Conservation (phyloP, 495 filamentous ascomycete genomes). For the Mytilinidion resinicola region DNA sequence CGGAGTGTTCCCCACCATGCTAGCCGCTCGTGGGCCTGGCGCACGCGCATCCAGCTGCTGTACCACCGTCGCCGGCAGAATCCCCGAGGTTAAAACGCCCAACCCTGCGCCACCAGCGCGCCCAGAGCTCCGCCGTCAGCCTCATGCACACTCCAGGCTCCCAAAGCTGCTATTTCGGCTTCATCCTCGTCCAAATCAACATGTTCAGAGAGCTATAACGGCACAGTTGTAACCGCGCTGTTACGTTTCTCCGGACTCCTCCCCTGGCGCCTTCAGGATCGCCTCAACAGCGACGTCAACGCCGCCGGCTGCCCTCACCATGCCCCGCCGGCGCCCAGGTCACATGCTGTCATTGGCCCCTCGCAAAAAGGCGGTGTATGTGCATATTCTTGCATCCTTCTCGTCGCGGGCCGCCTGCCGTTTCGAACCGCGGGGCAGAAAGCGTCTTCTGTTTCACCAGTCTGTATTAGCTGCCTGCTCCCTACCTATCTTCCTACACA, state of each 20-base stretch:
- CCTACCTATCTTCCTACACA: too few relatives aligned
- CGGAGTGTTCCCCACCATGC: constrained; percentile 15
- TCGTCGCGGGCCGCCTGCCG: not conserved
- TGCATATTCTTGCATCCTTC: not conserved
- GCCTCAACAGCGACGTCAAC: not conserved
- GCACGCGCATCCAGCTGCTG: not conserved
- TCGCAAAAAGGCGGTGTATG: not conserved
- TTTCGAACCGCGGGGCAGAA: too few relatives aligned
- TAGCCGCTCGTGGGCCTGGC: constrained; percentile 1
- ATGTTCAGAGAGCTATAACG: too few relatives aligned
- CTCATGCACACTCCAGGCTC: not conserved
- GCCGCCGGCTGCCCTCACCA: not conserved
- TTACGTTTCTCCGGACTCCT: too few relatives aligned
- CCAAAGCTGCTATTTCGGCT: not conserved
- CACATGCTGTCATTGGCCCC: not conserved
- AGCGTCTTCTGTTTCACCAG: too few relatives aligned
- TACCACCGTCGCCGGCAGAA: constrained; percentile 2
- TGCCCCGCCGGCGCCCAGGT: not conserved
- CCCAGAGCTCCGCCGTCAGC: not conserved
- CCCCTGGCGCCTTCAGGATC: not conserved
- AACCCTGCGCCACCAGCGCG: not conserved
- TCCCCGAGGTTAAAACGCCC: constrained; percentile 18
- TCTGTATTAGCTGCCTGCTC: too few relatives aligned
- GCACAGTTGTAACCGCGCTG: too few relatives aligned
- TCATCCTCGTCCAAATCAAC: not conserved